Conservation (phyloP, 2,329 filamentous ascomycete species). For the Hortaea sp. region DNA sequence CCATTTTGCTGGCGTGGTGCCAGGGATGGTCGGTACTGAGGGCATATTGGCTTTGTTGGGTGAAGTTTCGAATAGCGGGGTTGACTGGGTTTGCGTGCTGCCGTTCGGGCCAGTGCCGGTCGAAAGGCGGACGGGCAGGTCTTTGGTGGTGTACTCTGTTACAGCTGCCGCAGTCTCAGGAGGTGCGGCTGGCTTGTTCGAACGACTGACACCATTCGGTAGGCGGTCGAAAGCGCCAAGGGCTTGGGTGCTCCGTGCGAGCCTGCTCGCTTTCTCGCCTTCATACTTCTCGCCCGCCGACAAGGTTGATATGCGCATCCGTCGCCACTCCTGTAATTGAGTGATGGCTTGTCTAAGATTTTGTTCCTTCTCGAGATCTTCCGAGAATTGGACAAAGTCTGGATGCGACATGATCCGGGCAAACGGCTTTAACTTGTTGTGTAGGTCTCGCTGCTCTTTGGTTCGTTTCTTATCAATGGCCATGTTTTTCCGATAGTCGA, state of each 20-base stretch:
- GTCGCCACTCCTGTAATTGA: constrained; percentile 90
- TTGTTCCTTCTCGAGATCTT: constrained; percentile 80
- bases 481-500: constrained; percentile 88
- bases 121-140: constrained; percentile 21
- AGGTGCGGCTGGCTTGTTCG: constrained; percentile 14
- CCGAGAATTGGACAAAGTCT: constrained; percentile 78
- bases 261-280: constrained; percentile 67
- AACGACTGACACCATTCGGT: constrained; percentile 14
- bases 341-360: constrained; percentile 81
- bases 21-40: constrained; percentile 28
- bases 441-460: constrained; percentile 83
- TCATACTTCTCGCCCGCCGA: constrained; percentile 88
- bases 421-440: constrained; percentile 92
- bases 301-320: constrained; percentile 72
- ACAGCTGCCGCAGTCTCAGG: constrained; percentile 21
- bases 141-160: constrained; percentile 22
- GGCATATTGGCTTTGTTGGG: constrained; percentile 10
- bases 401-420: constrained; percentile 91
- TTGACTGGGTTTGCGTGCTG: constrained; percentile 18
- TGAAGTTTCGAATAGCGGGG: constrained; percentile 17
- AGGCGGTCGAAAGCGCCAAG: constrained; percentile 22
- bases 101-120: constrained; percentile 26
- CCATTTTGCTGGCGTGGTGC: constrained; percentile 55
- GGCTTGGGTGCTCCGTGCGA: constrained; percentile 42
- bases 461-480: constrained; percentile 87